Conservation (phyloP, 495 filamentous ascomycete species). For the Cercophora samala region DNA sequence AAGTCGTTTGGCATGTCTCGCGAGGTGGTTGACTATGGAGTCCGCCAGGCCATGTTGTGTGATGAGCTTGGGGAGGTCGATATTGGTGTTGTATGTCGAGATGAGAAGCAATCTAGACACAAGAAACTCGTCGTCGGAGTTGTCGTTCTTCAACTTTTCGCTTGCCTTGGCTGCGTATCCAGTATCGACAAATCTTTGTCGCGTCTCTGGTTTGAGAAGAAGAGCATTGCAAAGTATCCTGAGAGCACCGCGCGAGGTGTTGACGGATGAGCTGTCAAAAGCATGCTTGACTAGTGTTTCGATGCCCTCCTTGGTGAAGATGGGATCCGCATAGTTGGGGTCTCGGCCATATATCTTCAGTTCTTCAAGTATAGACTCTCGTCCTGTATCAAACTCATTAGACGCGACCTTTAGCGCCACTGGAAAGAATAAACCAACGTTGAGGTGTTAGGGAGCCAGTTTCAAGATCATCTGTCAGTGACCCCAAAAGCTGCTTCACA, state of each 20-base stretch:
- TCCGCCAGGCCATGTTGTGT: slow-evolving; percentile 67
- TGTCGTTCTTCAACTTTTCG: slow-evolving; percentile 68
- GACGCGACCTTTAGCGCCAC: neutral
- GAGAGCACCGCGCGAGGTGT: slow-evolving; percentile 71
- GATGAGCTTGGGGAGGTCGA: slow-evolving; percentile 66
- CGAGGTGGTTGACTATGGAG: slow-evolving; percentile 63
- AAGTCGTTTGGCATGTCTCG: slow-evolving; percentile 54
- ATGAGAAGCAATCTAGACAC: slow-evolving; percentile 79
- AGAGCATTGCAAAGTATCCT: slow-evolving; percentile 86
- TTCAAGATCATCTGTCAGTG: slow-evolving; percentile 56
- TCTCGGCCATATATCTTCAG: slow-evolving; percentile 77
- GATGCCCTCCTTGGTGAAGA: slow-evolving; percentile 81
- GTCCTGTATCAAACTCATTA: neutral
- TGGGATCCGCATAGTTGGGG: slow-evolving; percentile 66
- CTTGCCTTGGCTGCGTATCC: slow-evolving; percentile 69
- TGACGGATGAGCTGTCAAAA: slow-evolving; percentile 56
- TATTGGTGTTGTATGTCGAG: slow-evolving; percentile 74
- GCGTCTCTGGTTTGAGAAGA: slow-evolving; percentile 63
- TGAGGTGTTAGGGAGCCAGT: slow-evolving; percentile 51
- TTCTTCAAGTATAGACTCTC: slow-evolving; percentile 41
- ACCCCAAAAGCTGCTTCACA: slow-evolving; percentile 57
- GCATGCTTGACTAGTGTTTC: slow-evolving; percentile 67
- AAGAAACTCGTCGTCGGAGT: slow-evolving; percentile 84
- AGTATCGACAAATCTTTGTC: slow-evolving; percentile 79
- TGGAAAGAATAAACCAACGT: slow-evolving; percentile 46